Base-by-base conservation (phyloP, 2,329 filamentous ascomycete genomes). In the Nothophoma quercina region DNA sequence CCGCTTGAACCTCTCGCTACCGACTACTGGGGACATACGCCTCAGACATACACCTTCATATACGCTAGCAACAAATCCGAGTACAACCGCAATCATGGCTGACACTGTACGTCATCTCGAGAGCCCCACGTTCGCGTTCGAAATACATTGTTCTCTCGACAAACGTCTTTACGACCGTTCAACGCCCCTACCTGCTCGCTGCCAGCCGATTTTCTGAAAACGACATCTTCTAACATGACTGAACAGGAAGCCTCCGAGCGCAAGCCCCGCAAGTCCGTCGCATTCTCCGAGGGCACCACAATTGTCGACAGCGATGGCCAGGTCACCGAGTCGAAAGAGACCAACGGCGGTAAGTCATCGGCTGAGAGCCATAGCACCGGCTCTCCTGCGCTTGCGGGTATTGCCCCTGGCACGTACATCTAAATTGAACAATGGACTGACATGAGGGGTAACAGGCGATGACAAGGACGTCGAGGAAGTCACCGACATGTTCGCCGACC, bases 291-390 rank as follows among this genome's bases (percentile, higher is more conserved):
- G 77, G 90, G 91, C 71, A 85, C 91, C 68, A 85, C 90, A 63
- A 87, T 96, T 69, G 93, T 97, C 75, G 90, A 96, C 81, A 85
- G 86, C 77, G 90, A 96, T 83, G 93, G 93, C 69, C 86, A 88
- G 73, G 86, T 97, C 73, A 91, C 85, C 69, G 87, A 89, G 78
- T 83, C 90, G 75, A 84, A 87, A 63, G 82, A 84, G 67, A 76
- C 81, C 70, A 86, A 88, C 69, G 89, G 91, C 69, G 83, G 88
- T 67, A 92, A 92, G 80, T 85, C 88, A 63, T 90, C 89, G 68
- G 91, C 91, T 64, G 85, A 89, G 81, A 91, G 88, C 73, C 91
- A 96, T 78, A 42, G 35, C 39, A 48, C 50, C 28, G 46, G 59
- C 64, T 50, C 56, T 21, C 50, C 60, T 19, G 45, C 39, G 51